Evolutionary conservation across 176 grass and related monocot species (phyloP), one percentile per base, ranked within the genome.

Genomic region (Cocos nucifera): DNA sequence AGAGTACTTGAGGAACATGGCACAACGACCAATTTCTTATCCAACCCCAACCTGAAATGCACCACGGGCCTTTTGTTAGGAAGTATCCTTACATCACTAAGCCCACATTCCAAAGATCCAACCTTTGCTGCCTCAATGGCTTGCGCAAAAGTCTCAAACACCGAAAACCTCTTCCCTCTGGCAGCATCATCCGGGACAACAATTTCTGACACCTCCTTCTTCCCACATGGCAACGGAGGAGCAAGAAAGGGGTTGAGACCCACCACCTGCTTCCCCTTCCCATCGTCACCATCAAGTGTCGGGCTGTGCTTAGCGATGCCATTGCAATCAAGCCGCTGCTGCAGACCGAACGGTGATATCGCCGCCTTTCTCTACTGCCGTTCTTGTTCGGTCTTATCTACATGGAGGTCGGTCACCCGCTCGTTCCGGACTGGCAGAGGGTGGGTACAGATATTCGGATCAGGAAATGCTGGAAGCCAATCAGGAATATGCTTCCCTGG

Each of bases 401-500:
- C 75, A 67, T 59, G 61, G 4, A 71, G 75, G 56, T 80, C 75
- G 15, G 79, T 56, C 0, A 25, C 58, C 30, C 72, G 70, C 63
- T 98, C 63, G 35, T 62, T 69, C 85, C 79, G 85, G 15, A 76
- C 67, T 17, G 73, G 69, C 0, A 30, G 5, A 4, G 80, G 74
- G n/a, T 73, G 73, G 17, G 70, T 52, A 12, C 81, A 86, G 0
- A 84, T 86, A 55, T 78, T 67, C 0, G 76, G 73, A 20, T 98
- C 79, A 14, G 93, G 93, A 66, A 98, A 89, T 17, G 62, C 66
- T 0, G 88, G 93, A 3, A 98, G 80, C 84, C 93, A 98, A 10
- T 76, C 71, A 0, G 84, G 93, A 50, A 98, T 75, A 25, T 98
- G 87, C 56, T 63, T 62, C 79, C 78, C 73, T 30, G 72, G 61